phyloP scores from a whole-genome alignment of 108 stramenopile genomes.

The Nitzschia inconspicua region DNA sequence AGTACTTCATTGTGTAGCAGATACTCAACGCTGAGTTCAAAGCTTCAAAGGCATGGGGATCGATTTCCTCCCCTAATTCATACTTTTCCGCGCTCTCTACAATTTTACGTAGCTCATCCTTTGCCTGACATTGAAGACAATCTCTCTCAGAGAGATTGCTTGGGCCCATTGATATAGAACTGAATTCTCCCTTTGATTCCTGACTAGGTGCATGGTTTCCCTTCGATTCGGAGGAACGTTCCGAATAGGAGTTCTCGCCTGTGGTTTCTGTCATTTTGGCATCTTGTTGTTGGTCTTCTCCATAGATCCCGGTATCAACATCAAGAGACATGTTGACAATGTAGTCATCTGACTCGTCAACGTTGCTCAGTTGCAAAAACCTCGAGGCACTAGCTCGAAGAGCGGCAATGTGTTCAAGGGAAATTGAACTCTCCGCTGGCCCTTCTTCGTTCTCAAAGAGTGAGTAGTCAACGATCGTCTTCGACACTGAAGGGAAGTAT shows the following conservation, averaged over 20 bases:
- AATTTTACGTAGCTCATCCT: slow-evolving; percentile 9
- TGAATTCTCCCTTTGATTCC: no score
- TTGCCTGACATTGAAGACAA: no score
- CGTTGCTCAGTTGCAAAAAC: background rate
- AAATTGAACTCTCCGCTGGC: background rate
- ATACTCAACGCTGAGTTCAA: slow-evolving; percentile 12
- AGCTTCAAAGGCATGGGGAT: slow-evolving; percentile 16
- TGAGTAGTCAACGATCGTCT: slow-evolving; percentile 16
- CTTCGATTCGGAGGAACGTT: no score
- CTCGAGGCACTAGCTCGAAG: background rate
- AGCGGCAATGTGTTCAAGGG: slow-evolving; percentile 3
- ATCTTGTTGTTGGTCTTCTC: no score
- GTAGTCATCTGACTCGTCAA: background rate
- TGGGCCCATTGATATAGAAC: no score
- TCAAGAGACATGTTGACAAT: slow-evolving; percentile 6
- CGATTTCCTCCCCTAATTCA: slow-evolving; percentile 9
- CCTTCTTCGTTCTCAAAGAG: slow-evolving; percentile 15
- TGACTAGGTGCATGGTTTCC: no score
- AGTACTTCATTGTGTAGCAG: slow-evolving; percentile 23
- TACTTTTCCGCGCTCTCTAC: slow-evolving; percentile 5
- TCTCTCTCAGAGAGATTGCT: no score
- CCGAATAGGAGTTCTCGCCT: no score
- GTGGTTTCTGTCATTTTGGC: no score
- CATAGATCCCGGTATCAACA: no score
- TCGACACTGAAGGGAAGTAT: slow-evolving; percentile 24